Base-by-base conservation (phyloP, 2,329 filamentous ascomycete genomes). In the Phialemonium atrogriseum region DNA sequence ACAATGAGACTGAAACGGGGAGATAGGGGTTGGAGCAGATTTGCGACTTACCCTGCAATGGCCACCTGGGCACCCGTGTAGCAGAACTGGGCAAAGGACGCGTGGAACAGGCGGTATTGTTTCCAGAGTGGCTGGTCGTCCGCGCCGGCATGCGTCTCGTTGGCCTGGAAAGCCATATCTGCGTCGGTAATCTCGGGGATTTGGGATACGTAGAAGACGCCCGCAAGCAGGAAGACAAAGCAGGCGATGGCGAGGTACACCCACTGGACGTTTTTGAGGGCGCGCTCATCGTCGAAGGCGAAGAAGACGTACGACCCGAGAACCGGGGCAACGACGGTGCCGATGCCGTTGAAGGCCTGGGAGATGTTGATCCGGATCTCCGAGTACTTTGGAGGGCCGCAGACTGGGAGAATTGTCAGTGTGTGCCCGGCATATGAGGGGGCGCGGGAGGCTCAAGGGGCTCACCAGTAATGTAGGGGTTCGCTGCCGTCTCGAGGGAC, bases 91-190 rank as follows among this genome's bases (percentile, higher is more conserved):
- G 81, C 79, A 43, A 78, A 72, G 0, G 80, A 73, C 10, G 80
- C 84, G 46, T 85, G 80, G 64, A 87, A 86, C 3, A 88, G 65
- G 15, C 75, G 73, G 54, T 81, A 86, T 45, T 85, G 80, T 55
- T 82, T 81, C 45, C 63, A 59, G 41, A 85, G 70, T 0, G 80
- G 77, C 49, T 74, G 70, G 41, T 77, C 67, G 36, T 71, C 64
- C 30, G 65, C 68, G 27, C 66, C 66, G 8, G 68, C 66, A 35
- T 73, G 55, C 3, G 66, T 50, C 37, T 73, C 66, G 21, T 64
- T 56, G 3, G 73, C 74, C 48, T 82, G 75, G 45, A 73, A 60
- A 6, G 52, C 60, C 73, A 80, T 83, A 43, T 85, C 80, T 49
- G 69, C 66, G 47, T 79, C 76, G 9, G 80, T 84, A 44, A 86